phyloP scores from a whole-genome alignment of 495 filamentous ascomycete species.

The Penicillium dipodomyicola region DNA sequence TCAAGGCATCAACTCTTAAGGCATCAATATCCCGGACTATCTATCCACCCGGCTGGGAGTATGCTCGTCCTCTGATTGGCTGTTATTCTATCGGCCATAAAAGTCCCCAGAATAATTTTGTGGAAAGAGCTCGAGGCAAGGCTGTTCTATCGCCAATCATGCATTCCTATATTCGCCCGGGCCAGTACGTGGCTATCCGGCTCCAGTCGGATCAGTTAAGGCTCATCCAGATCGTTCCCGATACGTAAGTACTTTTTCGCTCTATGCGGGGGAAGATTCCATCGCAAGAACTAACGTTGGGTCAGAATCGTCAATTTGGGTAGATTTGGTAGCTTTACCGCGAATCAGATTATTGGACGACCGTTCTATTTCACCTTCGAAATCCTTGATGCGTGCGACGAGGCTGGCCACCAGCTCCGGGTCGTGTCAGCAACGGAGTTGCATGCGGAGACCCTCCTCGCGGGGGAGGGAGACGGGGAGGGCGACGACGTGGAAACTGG shows the following conservation, averaged over 20 bases:
- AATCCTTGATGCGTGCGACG: conserved; percentile 64
- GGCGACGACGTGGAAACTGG: conserved; percentile 50
- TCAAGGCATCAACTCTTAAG: background rate
- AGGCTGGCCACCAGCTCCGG: conserved; percentile 61
- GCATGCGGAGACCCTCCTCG: conserved; percentile 66
- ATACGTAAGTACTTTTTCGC: conserved; percentile 61
- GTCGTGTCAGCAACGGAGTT: conserved; percentile 79
- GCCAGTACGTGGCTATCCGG: conserved; percentile 61
- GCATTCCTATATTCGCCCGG: conserved; percentile 57
- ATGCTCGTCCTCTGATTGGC: conserved; percentile 18
- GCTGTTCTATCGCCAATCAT: conserved; percentile 24
- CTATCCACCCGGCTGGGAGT: conserved; percentile 7
- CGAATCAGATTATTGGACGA: conserved; percentile 80
- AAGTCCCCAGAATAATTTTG: conserved; percentile 20
- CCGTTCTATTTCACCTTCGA: conserved; percentile 92
- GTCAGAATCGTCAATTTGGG: conserved; percentile 75
- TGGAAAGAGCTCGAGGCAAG: background rate
- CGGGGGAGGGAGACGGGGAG: conserved; percentile 52
- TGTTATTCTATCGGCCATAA: conserved; percentile 5
- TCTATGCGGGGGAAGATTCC: conserved; percentile 4
- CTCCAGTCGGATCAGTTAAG: conserved; percentile 66
- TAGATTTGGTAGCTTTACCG: conserved; percentile 84
- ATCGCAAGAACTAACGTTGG: conserved; percentile 20
- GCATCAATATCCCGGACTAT: conserved; percentile 4
- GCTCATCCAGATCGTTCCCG: conserved; percentile 63